Evolutionary conservation across 805 yeast species (phyloP).

Genomic region (Candida boleticola): DNA sequence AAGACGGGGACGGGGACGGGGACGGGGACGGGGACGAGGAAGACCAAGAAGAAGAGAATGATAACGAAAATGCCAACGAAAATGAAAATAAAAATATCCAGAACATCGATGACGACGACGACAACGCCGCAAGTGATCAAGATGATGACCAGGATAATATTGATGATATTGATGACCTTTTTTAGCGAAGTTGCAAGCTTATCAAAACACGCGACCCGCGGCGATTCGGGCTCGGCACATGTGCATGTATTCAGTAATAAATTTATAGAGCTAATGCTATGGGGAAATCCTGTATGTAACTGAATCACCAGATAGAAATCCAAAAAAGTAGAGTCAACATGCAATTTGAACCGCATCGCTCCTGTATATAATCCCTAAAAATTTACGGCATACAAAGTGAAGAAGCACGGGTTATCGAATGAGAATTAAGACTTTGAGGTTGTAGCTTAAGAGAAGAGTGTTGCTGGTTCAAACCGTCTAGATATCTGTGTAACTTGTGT

Average conservation of each 20-base stretch:
- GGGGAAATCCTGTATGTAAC: neutral
- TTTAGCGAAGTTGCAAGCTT: slow-evolving; percentile 12
- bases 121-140: slow-evolving; percentile 36
- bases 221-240: neutral
- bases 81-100: slow-evolving; percentile 7
- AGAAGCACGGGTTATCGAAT: no score
- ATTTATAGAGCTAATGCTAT: no score
- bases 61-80: slow-evolving; percentile 18
- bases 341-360: slow-evolving; percentile 1
- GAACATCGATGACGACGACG: slow-evolving; percentile 19
- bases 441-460: no score
- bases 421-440: no score
- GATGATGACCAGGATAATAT: slow-evolving; percentile 20
- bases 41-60: slow-evolving; percentile 29
- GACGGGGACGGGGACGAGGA: slow-evolving; percentile 31
- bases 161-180: slow-evolving; percentile 41
- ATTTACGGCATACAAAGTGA: no score
- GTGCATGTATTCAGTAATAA: no score
- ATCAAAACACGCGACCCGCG: slow-evolving; percentile 2
- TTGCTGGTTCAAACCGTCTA: no score
- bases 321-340: neutral
- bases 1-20: slow-evolving; percentile 28
- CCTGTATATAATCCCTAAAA: slow-evolving; percentile 1
- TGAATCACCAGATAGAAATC: no score
- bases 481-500: no score